Evolutionary conservation across 352 stramenopile genomes (phyloP), one percentile per base, ranked within the genome.

Genomic region (Pythium sukuiense): DNA sequence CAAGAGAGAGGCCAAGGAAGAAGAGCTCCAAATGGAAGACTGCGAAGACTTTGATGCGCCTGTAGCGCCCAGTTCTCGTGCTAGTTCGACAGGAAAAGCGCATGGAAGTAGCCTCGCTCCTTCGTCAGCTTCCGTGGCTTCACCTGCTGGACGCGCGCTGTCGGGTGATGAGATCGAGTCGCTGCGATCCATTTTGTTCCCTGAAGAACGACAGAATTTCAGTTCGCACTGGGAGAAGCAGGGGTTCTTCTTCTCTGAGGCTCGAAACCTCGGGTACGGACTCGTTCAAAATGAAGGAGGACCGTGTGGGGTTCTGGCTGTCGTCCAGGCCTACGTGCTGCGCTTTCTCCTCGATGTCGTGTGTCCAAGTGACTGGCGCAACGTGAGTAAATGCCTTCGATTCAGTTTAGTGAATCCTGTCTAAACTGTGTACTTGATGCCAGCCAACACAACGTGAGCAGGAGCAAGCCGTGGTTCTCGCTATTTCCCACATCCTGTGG

Each of bases 251-350:
- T 93, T 87, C 55, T 83, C 79, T 1, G 70, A 79, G 5, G 70
- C 74, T 5, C 49, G 37, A 33, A 72, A 84, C 49, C 70, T 93
- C 12, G 71, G 79, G 37, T 99, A 96, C 71, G 96, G 96, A 37
- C 75, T 99, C 24, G 82, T 96, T 53, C 96, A 99, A 76, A 65
- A 86, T 55, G 86, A 98, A 67, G 96, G 96, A 35, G 96, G 96
- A 3, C 96, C 96, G 3, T 99, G 96, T 63, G 96, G 96, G 16
- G 92, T 98, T 1, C 80, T 99, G 14, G 96, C 96, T 12, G 89
- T 96, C 6, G 80, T 99, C 0, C 95, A 99, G 69, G 96, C 85
- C 0, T 97, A 97, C 61, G 80, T 97, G 27, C 69, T 99, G 35
- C 76, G 78, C 30, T 88, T 92, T 52, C 68, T 98, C 14, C 60